Evolutionary conservation across 2,329 filamentous ascomycete species (phyloP), one percentile per base, ranked within the genome.

Genomic region (Xylariaceae sp.): DNA sequence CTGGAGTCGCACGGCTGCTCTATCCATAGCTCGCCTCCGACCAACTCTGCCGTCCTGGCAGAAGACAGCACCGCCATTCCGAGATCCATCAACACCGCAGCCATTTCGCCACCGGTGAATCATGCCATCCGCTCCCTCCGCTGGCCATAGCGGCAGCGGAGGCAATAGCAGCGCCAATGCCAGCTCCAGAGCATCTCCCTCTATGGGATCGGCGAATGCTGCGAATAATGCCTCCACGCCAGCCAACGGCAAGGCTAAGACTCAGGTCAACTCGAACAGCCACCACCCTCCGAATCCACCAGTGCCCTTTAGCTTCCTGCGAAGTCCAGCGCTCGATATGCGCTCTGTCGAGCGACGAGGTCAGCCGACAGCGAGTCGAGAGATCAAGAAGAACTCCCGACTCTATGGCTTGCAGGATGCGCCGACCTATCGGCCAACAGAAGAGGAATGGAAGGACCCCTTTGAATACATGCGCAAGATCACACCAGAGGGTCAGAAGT

Each of bases 401-500:
- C 84, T 85, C 23, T 88, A 94, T 60, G 87, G 80, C 27, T 72
- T 98, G 26, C 75, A 83, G 45, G 90, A 96, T 55, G 90, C 92
- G 18, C 90, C 90, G 2, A 92, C 87, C 5, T 98, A 87, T 58
- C 73, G 79, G 44, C 92, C 92, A 19, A 94, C 86, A 0, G 80
- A 87, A 47, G 89, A 95, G 48, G 89, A 98, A 59, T 98, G 92
- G 70, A 86, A 82, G 52, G 89, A 98, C 51, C 92, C 92, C 0
- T 80, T 94, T 54, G 83, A 84, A 49, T 98, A 95, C 54, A 89
- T 98, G 50, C 80, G 80, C 56, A 95, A 90, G 60, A 95, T 98
- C 47, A 71, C 80, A 1, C 80, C 86, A 1, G 88, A 95, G 56
- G 92, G 86, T 16, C 76, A 72, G 45, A 78, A 89, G 50, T 96